These are phyloP conservation scores for Stramenopiles sp. DNA, from an alignment of 352 stramenopile genomes.

Conservation along the genomic window DNA sequence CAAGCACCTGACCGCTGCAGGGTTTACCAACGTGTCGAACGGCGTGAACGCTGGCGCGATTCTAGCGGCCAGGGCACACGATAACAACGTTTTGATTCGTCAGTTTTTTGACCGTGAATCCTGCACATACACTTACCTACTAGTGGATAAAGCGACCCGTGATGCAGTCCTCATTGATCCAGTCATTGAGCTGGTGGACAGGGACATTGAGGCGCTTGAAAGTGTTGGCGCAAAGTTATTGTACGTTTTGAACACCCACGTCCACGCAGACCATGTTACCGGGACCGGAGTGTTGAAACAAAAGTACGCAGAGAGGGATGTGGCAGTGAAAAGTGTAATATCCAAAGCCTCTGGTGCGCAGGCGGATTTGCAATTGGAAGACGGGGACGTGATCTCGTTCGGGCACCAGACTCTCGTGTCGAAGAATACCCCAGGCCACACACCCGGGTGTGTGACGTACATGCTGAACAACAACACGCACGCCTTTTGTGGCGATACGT, in stretches of 20 bases:
- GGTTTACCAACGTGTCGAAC: conserved; percentile 23
- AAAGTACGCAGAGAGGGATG: not conserved
- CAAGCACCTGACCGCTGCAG: conserved; percentile 33
- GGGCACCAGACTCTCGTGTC: conserved; percentile 24
- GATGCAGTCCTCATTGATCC: conserved; percentile 36
- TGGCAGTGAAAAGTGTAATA: conserved; percentile 29
- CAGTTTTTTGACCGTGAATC: conserved; percentile 33
- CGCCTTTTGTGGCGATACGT: conserved; percentile 31
- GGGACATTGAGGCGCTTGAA: conserved; percentile 26
- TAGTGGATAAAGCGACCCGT: conserved; percentile 28
- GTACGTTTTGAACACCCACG: conserved; percentile 33
- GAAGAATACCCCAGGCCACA: conserved; percentile 30
- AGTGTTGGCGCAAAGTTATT: conserved; percentile 29
- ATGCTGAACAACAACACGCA: conserved; percentile 29
- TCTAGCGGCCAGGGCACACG: conserved; percentile 5
- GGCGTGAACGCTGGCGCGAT: conserved; percentile 18
- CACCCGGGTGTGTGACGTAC: conserved; percentile 28
- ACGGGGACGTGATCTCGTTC: conserved; percentile 31
- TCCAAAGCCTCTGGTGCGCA: conserved; percentile 24
- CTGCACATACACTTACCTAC: conserved; percentile 35
- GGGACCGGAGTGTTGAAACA: conserved; percentile 28
- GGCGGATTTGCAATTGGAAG: conserved; percentile 25
- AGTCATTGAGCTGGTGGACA: conserved; percentile 27
- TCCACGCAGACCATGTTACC: conserved; percentile 36
- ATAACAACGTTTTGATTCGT: conserved; percentile 23